Evolutionary conservation across 2,329 filamentous ascomycete species (phyloP).

Genomic region (Parafenestella ontariensis): DNA sequence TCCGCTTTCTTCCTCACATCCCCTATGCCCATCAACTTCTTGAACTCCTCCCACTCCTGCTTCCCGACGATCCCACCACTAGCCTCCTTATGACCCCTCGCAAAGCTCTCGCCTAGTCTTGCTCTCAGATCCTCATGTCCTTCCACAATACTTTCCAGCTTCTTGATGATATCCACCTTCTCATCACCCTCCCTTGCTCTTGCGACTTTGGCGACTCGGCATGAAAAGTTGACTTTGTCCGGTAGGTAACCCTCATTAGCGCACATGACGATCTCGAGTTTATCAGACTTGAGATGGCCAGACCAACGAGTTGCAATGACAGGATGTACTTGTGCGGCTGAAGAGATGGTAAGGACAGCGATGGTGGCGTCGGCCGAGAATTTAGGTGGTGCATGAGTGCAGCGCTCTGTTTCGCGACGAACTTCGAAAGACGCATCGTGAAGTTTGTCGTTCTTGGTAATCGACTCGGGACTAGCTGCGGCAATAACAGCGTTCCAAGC

Average conservation of each 20-base stretch:
- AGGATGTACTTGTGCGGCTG: constrained; percentile 68
- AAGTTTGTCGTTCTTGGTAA: constrained; percentile 59
- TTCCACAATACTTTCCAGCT: constrained; percentile 60
- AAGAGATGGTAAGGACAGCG: constrained; percentile 68
- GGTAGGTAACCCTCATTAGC: constrained; percentile 72
- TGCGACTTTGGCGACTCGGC: constrained; percentile 66
- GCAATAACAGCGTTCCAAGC: constrained; percentile 67
- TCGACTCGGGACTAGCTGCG: constrained; percentile 59
- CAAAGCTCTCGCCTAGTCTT: constrained; percentile 68
- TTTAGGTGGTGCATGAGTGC: constrained; percentile 67
- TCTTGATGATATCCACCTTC: constrained; percentile 69
- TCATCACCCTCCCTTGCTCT: constrained; percentile 55
- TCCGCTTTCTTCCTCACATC: constrained; percentile 54
- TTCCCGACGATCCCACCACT: constrained; percentile 69
- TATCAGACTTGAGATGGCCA: constrained; percentile 64
- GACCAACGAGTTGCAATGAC: constrained; percentile 73
- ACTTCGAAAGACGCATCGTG: constrained; percentile 65
- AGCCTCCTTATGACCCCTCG: constrained; percentile 71
- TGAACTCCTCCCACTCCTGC: constrained; percentile 70
- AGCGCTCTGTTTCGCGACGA: constrained; percentile 66
- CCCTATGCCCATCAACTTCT: constrained; percentile 65
- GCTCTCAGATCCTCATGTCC: constrained; percentile 48
- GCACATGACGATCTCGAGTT: constrained; percentile 69
- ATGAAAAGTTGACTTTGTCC: constrained; percentile 71
- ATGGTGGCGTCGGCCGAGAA: constrained; percentile 69